Base-by-base conservation (phyloP, 1,139 yeast species). In the Saccharomycopsis crataegensis region DNA sequence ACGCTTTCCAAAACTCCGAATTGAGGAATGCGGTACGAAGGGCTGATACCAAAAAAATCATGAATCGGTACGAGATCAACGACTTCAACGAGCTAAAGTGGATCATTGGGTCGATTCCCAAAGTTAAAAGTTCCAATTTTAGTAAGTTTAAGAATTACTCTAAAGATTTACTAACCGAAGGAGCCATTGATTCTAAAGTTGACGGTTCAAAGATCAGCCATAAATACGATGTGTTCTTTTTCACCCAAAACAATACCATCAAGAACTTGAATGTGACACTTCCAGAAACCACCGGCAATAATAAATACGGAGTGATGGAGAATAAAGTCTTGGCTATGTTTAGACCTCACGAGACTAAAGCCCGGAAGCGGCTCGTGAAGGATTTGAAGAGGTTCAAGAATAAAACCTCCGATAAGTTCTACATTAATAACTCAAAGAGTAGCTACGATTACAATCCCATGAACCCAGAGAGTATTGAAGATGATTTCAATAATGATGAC, bases 341-440 rank as follows among this genome's bases (percentile, higher is more conserved):
- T 59, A 68, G 86, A 57, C 85, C 84, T 0, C 73, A 76, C 59
- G 83, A 79, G 57, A 63, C 70, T 43, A 70, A 73, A 43, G 62
- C 74, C 1, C 71, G 72, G 55, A 76, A 75, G 55, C 73, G 72
- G 53, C 57, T 80, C 2, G 65, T 77, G 17, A 69, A 68, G 52
- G 65, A 66, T 28, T 52, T 64, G 16, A 61, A 61, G 17, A 48
- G 60, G 44, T 43, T 60, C 53, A 47, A 58, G 54, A 46, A 60
- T 55, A 31, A 62, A 62, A 2, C 47, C 49, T 36, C 48, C 7
- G 52, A 46, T 11, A 56, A 43, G 28, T 48, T 48, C 37, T 55
- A 54, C 16, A 51, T 59, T 8, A 54, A 57, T 3, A 32, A 49
- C 7, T 31, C 45, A 28, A 38, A 16, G 14, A 44, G 22, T 40